Evolutionary conservation across 2,329 filamentous ascomycete species (phyloP), one percentile per base, ranked within the genome.

Genomic region (Pestalotiopsis sp.): DNA sequence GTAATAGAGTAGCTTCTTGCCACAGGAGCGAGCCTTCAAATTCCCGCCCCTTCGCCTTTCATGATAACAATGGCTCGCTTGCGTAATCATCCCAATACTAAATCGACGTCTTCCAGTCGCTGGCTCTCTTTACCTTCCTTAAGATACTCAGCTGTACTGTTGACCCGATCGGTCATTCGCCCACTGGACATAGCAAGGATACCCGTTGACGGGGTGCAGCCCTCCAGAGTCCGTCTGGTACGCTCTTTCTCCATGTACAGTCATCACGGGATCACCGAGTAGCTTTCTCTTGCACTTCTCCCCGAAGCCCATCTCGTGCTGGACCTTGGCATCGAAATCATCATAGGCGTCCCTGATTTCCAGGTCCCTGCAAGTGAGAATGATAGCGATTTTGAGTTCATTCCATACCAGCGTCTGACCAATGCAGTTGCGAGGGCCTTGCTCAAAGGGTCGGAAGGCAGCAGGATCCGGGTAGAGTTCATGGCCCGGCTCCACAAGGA

Each of bases 351-450:
- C 66, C n/a, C 39, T 63, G 12, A 70, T 58, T 20, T 68, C 38
- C 23, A 70, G 45, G 4, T 68, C 62, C 6, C 62, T n/a, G 11
- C 61, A 66, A 2, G 61, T 68, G 17, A 70, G 20, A 27, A 70
- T 49, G 13, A 70, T 2, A 2, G 61, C 69, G 12, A 67, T 59
- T 4, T 36, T 56, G 25, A 59, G 25, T 27, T 59, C 20, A 3
- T 27, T 59, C 20, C 20, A 27, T 1, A 67, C 68, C 38, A 71
- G 57, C 1, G 68, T 68, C 64, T 70, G 70, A 1, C 70, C 70
- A 17, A 71, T 65, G 36, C 70, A 72, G 23, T 65, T 69, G n/a
- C 69, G 41, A 2, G 69, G 67, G 0, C 70, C 70, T n/a, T 69
- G 65, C 45, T 71, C 67, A n/a, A 72, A 72, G 1, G 70, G 67